These are phyloP conservation scores for Globisporangium emineosum DNA, from an alignment of 352 stramenopile genomes.

Conservation along the genomic window DNA sequence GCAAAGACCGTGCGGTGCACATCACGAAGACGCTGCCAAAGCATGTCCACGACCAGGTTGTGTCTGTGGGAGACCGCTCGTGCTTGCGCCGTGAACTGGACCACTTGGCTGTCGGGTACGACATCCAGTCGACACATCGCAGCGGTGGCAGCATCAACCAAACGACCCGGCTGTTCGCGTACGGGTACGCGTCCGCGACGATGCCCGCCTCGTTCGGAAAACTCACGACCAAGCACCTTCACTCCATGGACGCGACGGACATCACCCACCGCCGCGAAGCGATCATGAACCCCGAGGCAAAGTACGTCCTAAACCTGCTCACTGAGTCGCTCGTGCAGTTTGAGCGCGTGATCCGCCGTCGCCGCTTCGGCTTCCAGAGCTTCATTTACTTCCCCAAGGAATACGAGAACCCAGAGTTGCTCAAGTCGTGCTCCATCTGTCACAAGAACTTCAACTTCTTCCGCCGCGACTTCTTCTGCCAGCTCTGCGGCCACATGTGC, in stretches of 20 bases:
- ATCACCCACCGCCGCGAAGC: conserved; percentile 27
- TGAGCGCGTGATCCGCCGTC: conserved; percentile 54
- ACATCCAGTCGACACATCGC: conserved; percentile 34
- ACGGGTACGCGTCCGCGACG: conserved; percentile 46
- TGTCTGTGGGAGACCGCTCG: conserved; percentile 34
- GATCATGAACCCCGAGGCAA: conserved; percentile 49
- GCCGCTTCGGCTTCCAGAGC: conserved; percentile 62
- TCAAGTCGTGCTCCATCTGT: conserved; percentile 45
- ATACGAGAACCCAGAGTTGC: conserved; percentile 25
- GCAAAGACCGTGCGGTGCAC: conserved; percentile 43
- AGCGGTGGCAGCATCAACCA: conserved; percentile 30
- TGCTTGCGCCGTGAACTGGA: conserved; percentile 40
- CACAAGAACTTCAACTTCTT: conserved; percentile 43
- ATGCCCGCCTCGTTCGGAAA: conserved; percentile 29
- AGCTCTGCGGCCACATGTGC: conserved; percentile 46
- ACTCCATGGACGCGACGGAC: conserved; percentile 24
- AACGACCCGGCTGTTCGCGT: conserved; percentile 39
- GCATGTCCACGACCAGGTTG: conserved; percentile 51
- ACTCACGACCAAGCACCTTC: conserved; percentile 21
- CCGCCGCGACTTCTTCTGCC: conserved; percentile 46
- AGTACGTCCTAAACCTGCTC: conserved; percentile 38
- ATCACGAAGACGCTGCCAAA: conserved; percentile 62
- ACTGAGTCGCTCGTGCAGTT: conserved; percentile 50
- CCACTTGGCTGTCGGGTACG: conserved; percentile 50
- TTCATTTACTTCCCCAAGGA: conserved; percentile 61